Evolutionary conservation across 2,329 filamentous ascomycete genomes (phyloP).

Genomic region (Calonectria pteridis): DNA sequence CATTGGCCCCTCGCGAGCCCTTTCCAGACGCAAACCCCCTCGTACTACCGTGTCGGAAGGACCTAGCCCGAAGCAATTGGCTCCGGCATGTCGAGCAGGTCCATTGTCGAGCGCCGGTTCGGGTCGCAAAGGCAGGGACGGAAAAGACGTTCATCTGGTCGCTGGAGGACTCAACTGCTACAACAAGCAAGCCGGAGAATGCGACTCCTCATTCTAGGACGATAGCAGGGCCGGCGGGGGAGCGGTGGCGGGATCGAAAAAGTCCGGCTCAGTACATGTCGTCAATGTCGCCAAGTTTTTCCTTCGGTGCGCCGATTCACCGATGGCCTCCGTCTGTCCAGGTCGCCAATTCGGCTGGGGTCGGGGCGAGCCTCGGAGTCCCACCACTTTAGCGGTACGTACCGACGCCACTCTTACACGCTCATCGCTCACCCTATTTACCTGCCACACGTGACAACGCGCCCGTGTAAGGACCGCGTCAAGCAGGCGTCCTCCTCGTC

Average conservation of each 20-base stretch:
- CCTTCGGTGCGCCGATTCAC: conserved; percentile 43
- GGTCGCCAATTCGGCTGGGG: conserved; percentile 41
- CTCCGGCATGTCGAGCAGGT: conserved; percentile 61
- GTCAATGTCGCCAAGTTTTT: conserved; percentile 44
- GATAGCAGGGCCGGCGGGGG: conserved; percentile 3
- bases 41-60: conserved; percentile 40
- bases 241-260: conserved; percentile 15
- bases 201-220: conserved; percentile 40
- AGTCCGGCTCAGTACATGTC: conserved; percentile 37
- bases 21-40: conserved; percentile 48
- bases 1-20: conserved; percentile 38
- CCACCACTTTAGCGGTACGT: conserved; percentile 24
- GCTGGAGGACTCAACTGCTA: conserved; percentile 31
- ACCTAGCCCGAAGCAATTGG: conserved; percentile 52
- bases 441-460: conserved; percentile 49
- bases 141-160: conserved; percentile 58
- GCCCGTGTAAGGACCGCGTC: conserved; percentile 44
- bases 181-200: conserved; percentile 17
- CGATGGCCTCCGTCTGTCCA: conserved; percentile 43
- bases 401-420: conserved; percentile 1
- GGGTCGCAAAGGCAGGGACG: conserved; percentile 53
- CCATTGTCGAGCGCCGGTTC: conserved; percentile 56
- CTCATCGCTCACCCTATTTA: neutral
- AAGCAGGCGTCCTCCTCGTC: conserved; percentile 28
- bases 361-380: conserved; percentile 38